Base-by-base conservation (phyloP, 2,329 filamentous ascomycete species). In the Colletotrichum lindemuthianum region DNA sequence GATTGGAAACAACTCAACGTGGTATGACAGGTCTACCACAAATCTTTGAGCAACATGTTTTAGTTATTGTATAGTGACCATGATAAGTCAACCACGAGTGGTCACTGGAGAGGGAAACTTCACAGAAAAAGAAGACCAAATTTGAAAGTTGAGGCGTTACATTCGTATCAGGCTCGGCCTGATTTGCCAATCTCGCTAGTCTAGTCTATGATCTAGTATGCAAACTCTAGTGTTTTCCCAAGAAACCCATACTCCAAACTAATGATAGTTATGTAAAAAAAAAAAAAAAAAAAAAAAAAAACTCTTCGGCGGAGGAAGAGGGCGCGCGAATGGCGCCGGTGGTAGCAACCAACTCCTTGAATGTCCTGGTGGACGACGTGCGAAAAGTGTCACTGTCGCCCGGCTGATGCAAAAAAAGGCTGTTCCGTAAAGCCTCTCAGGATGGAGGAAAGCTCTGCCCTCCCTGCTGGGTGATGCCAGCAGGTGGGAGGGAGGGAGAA, bases 281-380 rank as follows among this genome's bases (percentile, higher is more conserved):
- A n/a, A n/a, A n/a, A n/a, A 34, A 50, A 51, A 56, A 32, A 48
- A 37, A 50, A 48, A 48, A 56, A 49, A 50, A 43, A 53, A 43
- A 44, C 12, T 57, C 36, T 53, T 57, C 52, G 63, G 41, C 58
- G 58, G 56, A 41, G 60, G 61, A 57, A 57, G 49, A 57, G 16
- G 40, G 36, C 47, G 57, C 45, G 41, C 63, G 11, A 37, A 11
- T 37, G 40, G 47, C 58, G 61, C 52, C 32, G 16, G 44, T 33
- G 45, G 44, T 33, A 47, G 60, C 54, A 63, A 65, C 52, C 59
- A 56, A 65, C 51, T 63, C 59, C 63, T 56, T 56, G 24, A n/a
- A 63, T 65, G 63, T 65, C 58, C 58, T 65, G 63, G 43, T 65
- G 63, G 63, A 65, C 63, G 63, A 57, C 63, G 63, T 57, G 63